These are phyloP conservation scores for Aspergillus fijiensis DNA, from an alignment of 2,329 filamentous ascomycete species.

Conservation along the genomic window DNA sequence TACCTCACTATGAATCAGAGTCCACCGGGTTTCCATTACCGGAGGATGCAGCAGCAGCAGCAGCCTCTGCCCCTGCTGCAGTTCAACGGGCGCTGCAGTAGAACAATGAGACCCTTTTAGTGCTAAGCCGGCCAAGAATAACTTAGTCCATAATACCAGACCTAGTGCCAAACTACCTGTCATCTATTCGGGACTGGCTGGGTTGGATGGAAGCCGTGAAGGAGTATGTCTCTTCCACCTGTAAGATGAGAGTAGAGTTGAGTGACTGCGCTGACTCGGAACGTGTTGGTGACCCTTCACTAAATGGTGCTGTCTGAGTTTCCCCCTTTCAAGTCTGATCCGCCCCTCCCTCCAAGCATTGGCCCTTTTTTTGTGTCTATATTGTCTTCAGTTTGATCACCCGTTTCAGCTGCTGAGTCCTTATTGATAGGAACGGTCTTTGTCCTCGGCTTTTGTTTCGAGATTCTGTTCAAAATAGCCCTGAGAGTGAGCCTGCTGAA, in stretches of 20 bases:
- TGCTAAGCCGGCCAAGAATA: neutral
- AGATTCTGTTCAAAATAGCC: neutral
- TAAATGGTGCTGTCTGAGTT: neutral
- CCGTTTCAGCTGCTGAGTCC: neutral
- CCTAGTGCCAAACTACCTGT: conserved; percentile 2
- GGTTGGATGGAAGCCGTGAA: neutral
- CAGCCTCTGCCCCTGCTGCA: neutral
- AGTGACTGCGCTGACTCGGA: conserved; percentile 1
- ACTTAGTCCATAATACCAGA: neutral
- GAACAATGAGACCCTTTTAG: neutral
- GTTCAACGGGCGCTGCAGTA: neutral
- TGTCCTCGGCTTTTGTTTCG: neutral
- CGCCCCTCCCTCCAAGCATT: neutral
- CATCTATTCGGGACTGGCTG: conserved; percentile 10
- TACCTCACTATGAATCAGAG: too few species aligned
- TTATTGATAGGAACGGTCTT: neutral
- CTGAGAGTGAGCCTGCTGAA: neutral
- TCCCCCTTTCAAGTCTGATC: neutral
- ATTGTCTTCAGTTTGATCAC: neutral
- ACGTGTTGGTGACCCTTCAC: conserved; percentile 1
- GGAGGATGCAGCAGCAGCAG: too few species aligned
- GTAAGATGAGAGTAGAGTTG: neutral
- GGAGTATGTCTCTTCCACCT: neutral
- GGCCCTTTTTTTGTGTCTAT: neutral
- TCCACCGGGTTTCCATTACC: too few species aligned